These are phyloP conservation scores for Lasiosphaeris hirsuta DNA, from an alignment of 495 filamentous ascomycete genomes.

Conservation along the genomic window DNA sequence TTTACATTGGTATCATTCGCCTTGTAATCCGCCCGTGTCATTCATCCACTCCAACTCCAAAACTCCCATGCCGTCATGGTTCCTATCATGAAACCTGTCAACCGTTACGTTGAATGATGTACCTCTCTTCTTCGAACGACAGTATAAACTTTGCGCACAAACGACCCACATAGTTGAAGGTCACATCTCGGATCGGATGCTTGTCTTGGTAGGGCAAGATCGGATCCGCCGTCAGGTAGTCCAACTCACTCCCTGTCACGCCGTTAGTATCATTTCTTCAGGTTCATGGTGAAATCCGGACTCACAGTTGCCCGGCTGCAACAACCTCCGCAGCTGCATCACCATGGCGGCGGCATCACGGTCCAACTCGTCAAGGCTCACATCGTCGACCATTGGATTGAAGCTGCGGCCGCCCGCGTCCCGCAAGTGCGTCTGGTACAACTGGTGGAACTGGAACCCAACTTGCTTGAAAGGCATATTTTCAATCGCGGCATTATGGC, in stretches of 20 bases:
- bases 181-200: constrained; percentile 42
- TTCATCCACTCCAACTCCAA: neutral
- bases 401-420: constrained; percentile 42
- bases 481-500: constrained; percentile 43
- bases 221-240: constrained; percentile 44
- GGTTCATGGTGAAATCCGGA: constrained; percentile 10
- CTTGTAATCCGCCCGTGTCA: neutral
- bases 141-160: constrained; percentile 48
- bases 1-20: neutral
- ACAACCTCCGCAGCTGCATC: constrained; percentile 34
- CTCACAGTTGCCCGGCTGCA: constrained; percentile 40
- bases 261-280: constrained; percentile 8
- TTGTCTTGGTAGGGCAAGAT: constrained; percentile 42
- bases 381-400: constrained; percentile 42
- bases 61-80: neutral
- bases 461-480: constrained; percentile 52
- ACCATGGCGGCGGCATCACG: constrained; percentile 39
- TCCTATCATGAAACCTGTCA: neutral
- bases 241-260: constrained; percentile 42
- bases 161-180: constrained; percentile 47
- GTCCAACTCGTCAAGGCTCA: constrained; percentile 37
- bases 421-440: constrained; percentile 48
- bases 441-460: constrained; percentile 51
- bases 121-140: constrained; percentile 45
- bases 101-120: constrained; percentile 23